Evolutionary conservation across 2,329 filamentous ascomycete genomes (phyloP).

Genomic region (Leptoxyphium fumago): DNA sequence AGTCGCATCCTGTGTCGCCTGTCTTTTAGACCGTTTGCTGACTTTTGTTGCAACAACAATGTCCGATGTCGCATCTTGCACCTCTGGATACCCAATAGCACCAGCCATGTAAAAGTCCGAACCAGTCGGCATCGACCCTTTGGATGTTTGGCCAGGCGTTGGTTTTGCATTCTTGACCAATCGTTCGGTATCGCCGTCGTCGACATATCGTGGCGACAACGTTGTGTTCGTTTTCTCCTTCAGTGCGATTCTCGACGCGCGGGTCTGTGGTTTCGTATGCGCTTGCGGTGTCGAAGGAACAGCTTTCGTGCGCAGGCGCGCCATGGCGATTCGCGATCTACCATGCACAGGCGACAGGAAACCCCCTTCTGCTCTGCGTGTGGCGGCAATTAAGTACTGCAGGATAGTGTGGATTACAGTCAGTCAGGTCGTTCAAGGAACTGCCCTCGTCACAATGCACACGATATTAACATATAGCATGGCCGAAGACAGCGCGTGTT

Average conservation of each 20-base stretch:
- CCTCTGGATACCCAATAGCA: constrained; percentile 9
- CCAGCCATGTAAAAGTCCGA: constrained; percentile 15
- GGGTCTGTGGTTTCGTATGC: not conserved
- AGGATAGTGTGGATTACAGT: too few species aligned
- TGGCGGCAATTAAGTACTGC: too few species aligned
- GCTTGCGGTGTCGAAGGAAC: constrained; percentile 3
- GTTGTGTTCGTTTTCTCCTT: constrained; percentile 18
- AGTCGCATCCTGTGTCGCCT: too few species aligned
- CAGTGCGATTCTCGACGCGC: constrained; percentile 11
- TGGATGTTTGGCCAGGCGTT: constrained; percentile 10
- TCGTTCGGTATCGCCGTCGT: constrained; percentile 13
- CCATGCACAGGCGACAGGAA: too few species aligned
- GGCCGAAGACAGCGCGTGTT: too few species aligned
- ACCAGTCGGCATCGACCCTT: constrained; percentile 7
- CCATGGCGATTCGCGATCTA: constrained; percentile 16
- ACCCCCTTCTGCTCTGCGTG: too few species aligned
- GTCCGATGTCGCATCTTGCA: not conserved
- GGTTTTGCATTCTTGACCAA: constrained; percentile 14
- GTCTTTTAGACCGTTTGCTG: too few species aligned
- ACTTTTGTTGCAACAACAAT: too few species aligned
- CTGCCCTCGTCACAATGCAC: too few species aligned
- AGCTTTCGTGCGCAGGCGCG: constrained; percentile 6
- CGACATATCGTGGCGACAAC: constrained; percentile 8
- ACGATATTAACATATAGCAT: too few species aligned
- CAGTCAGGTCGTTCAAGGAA: too few species aligned